A percentile compares a stretch with the other conserved stretches of the same genome.
Conservation (phyloP, 306 rosid species). For the Vigna hirtella region DNA sequence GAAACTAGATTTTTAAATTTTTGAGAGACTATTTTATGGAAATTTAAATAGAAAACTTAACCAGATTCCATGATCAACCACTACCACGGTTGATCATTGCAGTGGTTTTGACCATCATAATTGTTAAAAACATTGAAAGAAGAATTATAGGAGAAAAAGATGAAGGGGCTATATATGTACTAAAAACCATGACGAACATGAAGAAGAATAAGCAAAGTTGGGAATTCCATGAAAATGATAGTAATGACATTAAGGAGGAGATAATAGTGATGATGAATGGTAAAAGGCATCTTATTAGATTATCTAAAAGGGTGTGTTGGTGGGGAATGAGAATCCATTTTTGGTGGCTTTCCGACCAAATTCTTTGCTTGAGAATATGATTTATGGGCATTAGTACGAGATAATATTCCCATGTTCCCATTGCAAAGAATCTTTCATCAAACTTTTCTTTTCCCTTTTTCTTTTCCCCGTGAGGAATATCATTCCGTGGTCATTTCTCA, state of each 20-base stretch:
- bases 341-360: constrained; percentile 77
- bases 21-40: no score
- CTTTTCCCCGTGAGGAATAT: constrained; percentile 67
- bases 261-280: constrained; percentile 39
- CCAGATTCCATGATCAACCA: no score
- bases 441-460: not conserved
- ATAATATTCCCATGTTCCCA: constrained; percentile 77
- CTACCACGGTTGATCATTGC: no score
- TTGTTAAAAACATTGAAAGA: not conserved
- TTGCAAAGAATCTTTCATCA: constrained; percentile 62
- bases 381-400: constrained; percentile 64
- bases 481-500: constrained; percentile 99
- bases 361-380: constrained; percentile 92
- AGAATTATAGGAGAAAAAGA: constrained; percentile 36
- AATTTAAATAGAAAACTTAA: no score
- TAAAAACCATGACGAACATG: not conserved
- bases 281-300: constrained; percentile 62
- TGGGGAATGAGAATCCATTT: constrained; percentile 94
- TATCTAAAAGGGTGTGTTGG: constrained; percentile 54
- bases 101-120: no score
- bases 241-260: constrained; percentile 44
- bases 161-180: constrained; percentile 18
- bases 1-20: no score
- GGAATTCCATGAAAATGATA: constrained; percentile 35
- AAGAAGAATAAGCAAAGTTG: constrained; percentile 37